Conservation (phyloP, 2,329 filamentous ascomycete species). For the Fusarium musae region DNA sequence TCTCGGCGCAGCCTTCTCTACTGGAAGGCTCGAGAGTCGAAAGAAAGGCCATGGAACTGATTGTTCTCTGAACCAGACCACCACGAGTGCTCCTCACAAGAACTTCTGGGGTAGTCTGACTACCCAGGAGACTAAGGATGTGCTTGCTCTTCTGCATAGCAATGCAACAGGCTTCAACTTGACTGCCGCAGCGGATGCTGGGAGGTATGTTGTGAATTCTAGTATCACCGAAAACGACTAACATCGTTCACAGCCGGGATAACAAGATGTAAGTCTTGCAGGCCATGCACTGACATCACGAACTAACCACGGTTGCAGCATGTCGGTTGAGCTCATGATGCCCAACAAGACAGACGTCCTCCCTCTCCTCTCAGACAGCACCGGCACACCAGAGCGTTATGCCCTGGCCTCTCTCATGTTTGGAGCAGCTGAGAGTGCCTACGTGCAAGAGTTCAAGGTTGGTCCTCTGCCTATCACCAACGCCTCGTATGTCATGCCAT, state of each 20-base stretch:
- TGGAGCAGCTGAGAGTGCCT: neutral
- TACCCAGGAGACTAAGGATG: neutral
- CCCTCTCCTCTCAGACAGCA: neutral
- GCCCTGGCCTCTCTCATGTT: neutral
- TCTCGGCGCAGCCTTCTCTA: neutral
- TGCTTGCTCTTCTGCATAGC: neutral
- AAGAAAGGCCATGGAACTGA: neutral
- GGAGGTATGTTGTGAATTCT: neutral
- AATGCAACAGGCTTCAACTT: neutral
- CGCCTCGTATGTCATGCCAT: neutral
- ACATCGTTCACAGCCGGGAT: neutral
- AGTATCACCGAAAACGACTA: neutral
- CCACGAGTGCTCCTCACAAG: neutral
- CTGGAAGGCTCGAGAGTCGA: neutral
- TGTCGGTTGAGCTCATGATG: conserved; percentile 6
- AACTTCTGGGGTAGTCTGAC: conserved; percentile 9
- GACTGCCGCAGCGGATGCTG: neutral
- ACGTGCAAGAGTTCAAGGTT: conserved; percentile 6
- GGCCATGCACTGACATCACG: fast-evolving
- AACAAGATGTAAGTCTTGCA: neutral
- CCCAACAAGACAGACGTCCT: conserved; percentile 3
- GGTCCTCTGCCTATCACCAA: neutral
- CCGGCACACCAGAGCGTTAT: neutral
- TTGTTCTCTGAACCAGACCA: neutral
- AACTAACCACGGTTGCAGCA: fast-evolving